Percentiles rank a stretch among this genome's conserved stretches.
Evolutionary conservation across 1,139 yeast genomes (phyloP).

Genomic region (Sugiyamaella xylanicola): DNA sequence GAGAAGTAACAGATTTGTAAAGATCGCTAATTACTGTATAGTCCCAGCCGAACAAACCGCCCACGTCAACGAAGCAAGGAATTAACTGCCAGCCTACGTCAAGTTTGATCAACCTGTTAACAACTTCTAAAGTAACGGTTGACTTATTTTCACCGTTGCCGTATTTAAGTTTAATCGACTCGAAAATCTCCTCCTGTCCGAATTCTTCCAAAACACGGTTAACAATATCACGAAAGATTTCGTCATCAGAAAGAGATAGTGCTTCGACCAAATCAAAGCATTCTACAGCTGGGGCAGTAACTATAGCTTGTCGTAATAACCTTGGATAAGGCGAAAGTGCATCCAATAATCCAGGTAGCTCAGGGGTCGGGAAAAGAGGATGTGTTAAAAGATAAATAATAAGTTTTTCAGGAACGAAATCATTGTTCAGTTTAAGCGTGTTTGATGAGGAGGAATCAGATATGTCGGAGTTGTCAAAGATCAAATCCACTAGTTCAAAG

Average conservation of each 20-base stretch:
- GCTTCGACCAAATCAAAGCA: slow-evolving; percentile 64
- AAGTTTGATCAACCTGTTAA: slow-evolving; percentile 46
- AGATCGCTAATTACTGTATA: slow-evolving; percentile 48
- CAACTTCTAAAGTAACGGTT: slow-evolving; percentile 45
- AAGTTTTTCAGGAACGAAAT: slow-evolving; percentile 57
- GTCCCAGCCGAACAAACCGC: slow-evolving; percentile 69
- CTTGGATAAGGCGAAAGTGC: slow-evolving; percentile 57
- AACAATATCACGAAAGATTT: slow-evolving; percentile 69
- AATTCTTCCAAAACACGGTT: slow-evolving; percentile 65
- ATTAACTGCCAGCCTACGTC: slow-evolving; percentile 62
- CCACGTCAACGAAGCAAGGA: slow-evolving; percentile 68
- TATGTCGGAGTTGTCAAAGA: slow-evolving; percentile 40
- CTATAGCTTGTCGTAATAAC: slow-evolving; percentile 76
- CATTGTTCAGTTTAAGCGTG: slow-evolving; percentile 23
- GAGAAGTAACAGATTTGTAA: slow-evolving; percentile 49
- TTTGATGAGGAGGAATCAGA: slow-evolving; percentile 25
- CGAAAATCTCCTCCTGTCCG: slow-evolving; percentile 38
- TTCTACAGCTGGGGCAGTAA: slow-evolving; percentile 71
- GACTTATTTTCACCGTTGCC: slow-evolving; percentile 17
- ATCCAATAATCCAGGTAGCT: slow-evolving; percentile 56
- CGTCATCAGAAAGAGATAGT: slow-evolving; percentile 55
- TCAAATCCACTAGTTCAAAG: slow-evolving; percentile 49
- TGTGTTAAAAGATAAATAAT: slow-evolving; percentile 79
- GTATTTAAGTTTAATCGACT: slow-evolving; percentile 30
- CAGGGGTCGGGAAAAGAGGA: slow-evolving; percentile 73